Evolutionary conservation across 192 early-diverging fungal species (phyloP), one percentile per base, ranked within the genome.

Genomic region (Dispira parvispora): DNA sequence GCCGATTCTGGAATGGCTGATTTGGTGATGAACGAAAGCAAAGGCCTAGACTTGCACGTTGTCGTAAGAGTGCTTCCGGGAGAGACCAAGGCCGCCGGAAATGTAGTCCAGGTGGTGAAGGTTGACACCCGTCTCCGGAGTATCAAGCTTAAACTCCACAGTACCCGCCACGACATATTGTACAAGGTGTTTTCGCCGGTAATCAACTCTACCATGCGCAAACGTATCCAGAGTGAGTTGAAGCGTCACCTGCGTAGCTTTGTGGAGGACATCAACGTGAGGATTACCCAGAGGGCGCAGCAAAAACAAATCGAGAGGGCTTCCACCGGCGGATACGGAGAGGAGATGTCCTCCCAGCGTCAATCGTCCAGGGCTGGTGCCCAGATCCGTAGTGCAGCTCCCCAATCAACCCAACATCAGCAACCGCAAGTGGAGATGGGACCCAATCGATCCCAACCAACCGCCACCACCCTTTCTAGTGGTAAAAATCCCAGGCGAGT

Each of bases 1-100:
- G 62, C 47, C 32, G 82, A 83, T 52, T 62, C 64, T 23, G 82
- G 82, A 1, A 66, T 78, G 18, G 71, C 72, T 21, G 75, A 80
- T 56, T 46, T 83, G 18, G 20, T 61, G 18, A 73, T 83, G 57
- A 62, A 72, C 53, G 46, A 68, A 21, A 28, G 43, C n/a, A 52
- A 76, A 32, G 69, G 71, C 11, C 45, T 75, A 28, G 52, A 61
- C 11, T 43, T 72, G 18, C 45, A 62, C 43, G 18, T 70, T 49
- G 64, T 64, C 25, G 43, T 69, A 18, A 12, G 43, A 5, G 42
- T 62, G 43, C 32, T 38, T 38, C 32, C 32, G 1, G 45, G 57
- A 28, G 26, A 49, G 26, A 45, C 46, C 3, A 60, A 12, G 0
- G 64, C 70, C 47, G 43, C 63, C 11, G 65, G 57, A 0, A 43